phyloP scores from a whole-genome alignment of 495 filamentous ascomycete species.

The Trichoderma gamsii region DNA sequence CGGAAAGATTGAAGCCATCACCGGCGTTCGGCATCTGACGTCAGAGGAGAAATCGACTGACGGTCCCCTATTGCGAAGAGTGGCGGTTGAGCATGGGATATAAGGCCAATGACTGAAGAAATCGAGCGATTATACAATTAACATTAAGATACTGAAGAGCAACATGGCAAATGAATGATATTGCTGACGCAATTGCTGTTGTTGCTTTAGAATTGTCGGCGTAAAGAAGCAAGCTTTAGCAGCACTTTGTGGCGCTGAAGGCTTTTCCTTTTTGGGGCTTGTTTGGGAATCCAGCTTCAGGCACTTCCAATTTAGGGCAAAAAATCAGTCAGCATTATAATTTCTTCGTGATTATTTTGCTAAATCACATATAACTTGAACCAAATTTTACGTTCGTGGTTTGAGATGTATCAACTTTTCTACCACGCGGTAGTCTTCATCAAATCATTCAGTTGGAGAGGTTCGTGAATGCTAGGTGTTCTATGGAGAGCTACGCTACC shows the following conservation, averaged over 20 bases:
- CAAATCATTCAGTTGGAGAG: no score
- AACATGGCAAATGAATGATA: background rate
- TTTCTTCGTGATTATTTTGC: no score
- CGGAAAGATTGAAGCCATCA: background rate
- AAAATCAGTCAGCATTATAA: no score
- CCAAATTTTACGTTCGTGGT: no score
- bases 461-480: no score
- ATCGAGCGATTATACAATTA: background rate
- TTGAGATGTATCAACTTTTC: no score
- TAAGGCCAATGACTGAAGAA: background rate
- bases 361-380: no score
- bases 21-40: conserved; percentile 10
- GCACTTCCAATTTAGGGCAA: no score
- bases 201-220: background rate
- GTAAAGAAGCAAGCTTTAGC: background rate
- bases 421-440: no score
- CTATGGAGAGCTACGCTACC: background rate
- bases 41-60: background rate
- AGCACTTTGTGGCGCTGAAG: background rate
- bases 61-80: background rate
- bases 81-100: background rate
- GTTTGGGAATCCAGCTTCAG: no score
- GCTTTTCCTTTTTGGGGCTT: background rate
- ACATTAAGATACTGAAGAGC: no score
- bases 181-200: background rate